Conservation (phyloP, 2,329 filamentous ascomycete species). For the Corinectria fuckeliana region DNA sequence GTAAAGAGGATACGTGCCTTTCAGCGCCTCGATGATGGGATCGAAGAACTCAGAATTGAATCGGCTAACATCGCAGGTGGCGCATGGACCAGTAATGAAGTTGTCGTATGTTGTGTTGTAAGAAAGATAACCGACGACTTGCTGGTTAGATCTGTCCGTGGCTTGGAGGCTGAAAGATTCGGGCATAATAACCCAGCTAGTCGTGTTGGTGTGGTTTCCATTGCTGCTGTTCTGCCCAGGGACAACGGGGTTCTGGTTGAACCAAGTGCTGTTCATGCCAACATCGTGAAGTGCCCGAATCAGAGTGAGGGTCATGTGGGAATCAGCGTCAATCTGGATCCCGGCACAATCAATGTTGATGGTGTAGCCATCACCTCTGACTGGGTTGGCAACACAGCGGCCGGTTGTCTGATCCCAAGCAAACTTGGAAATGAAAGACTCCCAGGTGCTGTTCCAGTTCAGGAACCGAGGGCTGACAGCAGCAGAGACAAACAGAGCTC, state of each 20-base stretch:
- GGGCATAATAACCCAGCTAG: constrained; percentile 49
- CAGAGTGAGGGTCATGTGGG: constrained; percentile 48
- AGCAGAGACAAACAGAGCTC: constrained; percentile 42
- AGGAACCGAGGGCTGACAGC: constrained; percentile 48
- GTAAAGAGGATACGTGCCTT: constrained; percentile 48
- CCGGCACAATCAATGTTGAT: constrained; percentile 48
- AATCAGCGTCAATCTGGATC: constrained; percentile 47
- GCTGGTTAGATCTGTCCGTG: constrained; percentile 42
- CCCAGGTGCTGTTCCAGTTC: constrained; percentile 49
- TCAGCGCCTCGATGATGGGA: constrained; percentile 46
- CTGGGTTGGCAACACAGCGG: constrained; percentile 42
- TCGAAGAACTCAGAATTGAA: constrained; percentile 48
- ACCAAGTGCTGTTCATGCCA: constrained; percentile 48
- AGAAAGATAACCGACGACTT: constrained; percentile 43
- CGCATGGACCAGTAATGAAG: constrained; percentile 46
- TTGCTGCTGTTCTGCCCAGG: constrained; percentile 42
- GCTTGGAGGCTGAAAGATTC: constrained; percentile 46
- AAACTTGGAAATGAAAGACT: constrained; percentile 48
- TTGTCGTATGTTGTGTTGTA: constrained; percentile 49
- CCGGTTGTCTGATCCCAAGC: constrained; percentile 48
- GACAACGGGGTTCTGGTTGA: constrained; percentile 48
- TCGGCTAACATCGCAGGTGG: constrained; percentile 44
- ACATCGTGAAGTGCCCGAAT: constrained; percentile 48
- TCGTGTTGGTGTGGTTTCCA: constrained; percentile 32
- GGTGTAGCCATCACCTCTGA: constrained; percentile 45